Evolutionary conservation across 2,329 filamentous ascomycete genomes (phyloP), one percentile per base, ranked within the genome.

Genomic region (Thermoascus crustaceus): DNA sequence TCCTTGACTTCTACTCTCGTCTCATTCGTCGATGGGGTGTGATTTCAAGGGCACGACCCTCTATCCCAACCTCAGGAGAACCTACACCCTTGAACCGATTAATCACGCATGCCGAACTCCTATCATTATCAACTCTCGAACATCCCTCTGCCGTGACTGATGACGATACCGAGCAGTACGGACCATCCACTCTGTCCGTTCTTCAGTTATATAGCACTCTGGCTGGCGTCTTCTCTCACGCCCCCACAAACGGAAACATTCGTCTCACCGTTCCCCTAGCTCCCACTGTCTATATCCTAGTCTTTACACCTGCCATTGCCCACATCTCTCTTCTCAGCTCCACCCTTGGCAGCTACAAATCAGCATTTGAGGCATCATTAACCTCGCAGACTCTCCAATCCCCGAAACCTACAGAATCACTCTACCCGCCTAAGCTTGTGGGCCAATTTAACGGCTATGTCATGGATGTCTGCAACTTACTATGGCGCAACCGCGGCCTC

Each of bases 381-480:
- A 61, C 36, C 54, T 69, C 56, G 7, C 52, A 43, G 37, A 49
- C 41, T 7, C 47, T 50, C 35, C 65, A 53, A 42, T 52, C 48
- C 47, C 56, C 46, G 46, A 57, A 45, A 31, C 53, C 33, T 24
- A 38, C 45, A 30, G 48, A 50, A 43, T 57, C 44, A n/a, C 45
- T 59, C 42, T 81, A 80, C 42, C 68, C 76, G 18, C 68, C 73
- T 26, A 61, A 68, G 20, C 75, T 81, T 37, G 74, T 86, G 25
- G 75, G 77, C 44, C 64, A 72, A 16, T 88, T 91, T 64, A 94
- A 94, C 55, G 81, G 81, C 14, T 87, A 82, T 54, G 72, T 93
- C 20, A 88, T 91, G 77, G 86, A 94, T 53, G 73, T 87, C 20
- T 88, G 85, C 66, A 93, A 93, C 54, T 77, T 83, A 33, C 58